Evolutionary conservation across 2,329 filamentous ascomycete genomes (phyloP), one percentile per base, ranked within the genome.

Genomic region (Cercospora brassicicola): DNA sequence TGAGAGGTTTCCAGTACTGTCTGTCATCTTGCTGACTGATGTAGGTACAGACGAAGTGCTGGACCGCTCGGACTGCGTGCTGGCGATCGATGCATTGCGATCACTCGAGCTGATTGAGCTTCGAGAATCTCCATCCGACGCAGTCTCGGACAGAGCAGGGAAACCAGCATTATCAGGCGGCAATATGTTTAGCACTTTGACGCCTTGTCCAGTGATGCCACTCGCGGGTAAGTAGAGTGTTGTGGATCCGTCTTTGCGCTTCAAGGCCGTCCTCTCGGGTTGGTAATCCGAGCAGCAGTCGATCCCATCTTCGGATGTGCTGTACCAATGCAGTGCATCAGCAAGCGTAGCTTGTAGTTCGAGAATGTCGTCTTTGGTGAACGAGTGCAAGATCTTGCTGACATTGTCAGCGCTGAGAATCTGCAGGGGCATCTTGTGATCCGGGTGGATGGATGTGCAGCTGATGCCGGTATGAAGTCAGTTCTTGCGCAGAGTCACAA

Each of bases 161-260:
- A 71, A 65, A 8, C 68, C 71, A 23, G 66, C 59, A 10, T 69
- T 62, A 48, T 78, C 77, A 39, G 78, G 76, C 2, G 76, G 80
- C 33, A 82, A 77, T 13, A 89, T 77, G 9, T 87, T 88, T 51
- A 90, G 85, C 51, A 91, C 86, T 76, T 90, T 91, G 70, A 90
- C 85, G 5, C 88, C 89, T 18, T 89, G 81, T 2, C 85, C 84
- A 48, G 84, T 82, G 31, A 85, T 84, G 13, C 86, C 87, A 45
- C 83, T 88, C 11, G 88, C 88, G 2, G 89, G 89, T 87, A 90
- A 89, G 78, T 90, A 89, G 9, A 91, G 80, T 3, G 87, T 90
- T 1, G 86, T 88, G 33, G 84, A 84, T 3, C 88, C 88, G 82
- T 88, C 84, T 62, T 84, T 84, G 11, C 86, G 85, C 62, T 86